Conservation (phyloP, 2,329 filamentous ascomycete species). For the Venturia oleaginea region DNA sequence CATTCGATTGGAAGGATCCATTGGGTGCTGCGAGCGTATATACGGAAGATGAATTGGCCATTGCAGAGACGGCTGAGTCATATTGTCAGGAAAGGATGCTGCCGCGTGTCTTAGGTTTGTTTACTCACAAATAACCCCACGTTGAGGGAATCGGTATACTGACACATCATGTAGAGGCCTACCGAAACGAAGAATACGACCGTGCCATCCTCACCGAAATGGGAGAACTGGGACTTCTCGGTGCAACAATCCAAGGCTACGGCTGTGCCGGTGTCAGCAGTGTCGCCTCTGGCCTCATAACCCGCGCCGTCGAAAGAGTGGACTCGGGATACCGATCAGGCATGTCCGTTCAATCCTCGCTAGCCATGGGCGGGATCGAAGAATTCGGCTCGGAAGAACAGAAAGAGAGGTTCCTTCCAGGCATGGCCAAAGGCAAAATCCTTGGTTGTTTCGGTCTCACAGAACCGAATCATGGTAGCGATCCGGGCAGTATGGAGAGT, state of each 20-base stretch:
- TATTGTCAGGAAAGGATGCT: slow-evolving; percentile 89
- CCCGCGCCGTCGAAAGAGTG: slow-evolving; percentile 79
- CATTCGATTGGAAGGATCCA: slow-evolving; percentile 89
- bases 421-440: slow-evolving; percentile 72
- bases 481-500: slow-evolving; percentile 86
- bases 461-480: slow-evolving; percentile 86
- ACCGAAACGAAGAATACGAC: slow-evolving; percentile 80
- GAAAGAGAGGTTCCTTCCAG: slow-evolving; percentile 73
- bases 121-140: not conserved
- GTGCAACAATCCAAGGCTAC: slow-evolving; percentile 78
- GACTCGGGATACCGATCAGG: slow-evolving; percentile 87
- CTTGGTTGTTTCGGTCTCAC: slow-evolving; percentile 84
- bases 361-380: slow-evolving; percentile 89
- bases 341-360: slow-evolving; percentile 86
- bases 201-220: slow-evolving; percentile 79
- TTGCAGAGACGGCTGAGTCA: slow-evolving; percentile 80
- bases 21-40: slow-evolving; percentile 64
- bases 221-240: slow-evolving; percentile 83
- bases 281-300: slow-evolving; percentile 83
- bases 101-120: slow-evolving; percentile 72
- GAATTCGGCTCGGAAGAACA: slow-evolving; percentile 81
- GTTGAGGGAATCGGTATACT: slow-evolving; percentile 15
- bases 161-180: slow-evolving; percentile 53
- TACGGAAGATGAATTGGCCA: slow-evolving; percentile 84
- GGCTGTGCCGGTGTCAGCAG: slow-evolving; percentile 81